Base-by-base conservation (phyloP, 2,329 filamentous ascomycete genomes). In the Exophiala sideris region DNA sequence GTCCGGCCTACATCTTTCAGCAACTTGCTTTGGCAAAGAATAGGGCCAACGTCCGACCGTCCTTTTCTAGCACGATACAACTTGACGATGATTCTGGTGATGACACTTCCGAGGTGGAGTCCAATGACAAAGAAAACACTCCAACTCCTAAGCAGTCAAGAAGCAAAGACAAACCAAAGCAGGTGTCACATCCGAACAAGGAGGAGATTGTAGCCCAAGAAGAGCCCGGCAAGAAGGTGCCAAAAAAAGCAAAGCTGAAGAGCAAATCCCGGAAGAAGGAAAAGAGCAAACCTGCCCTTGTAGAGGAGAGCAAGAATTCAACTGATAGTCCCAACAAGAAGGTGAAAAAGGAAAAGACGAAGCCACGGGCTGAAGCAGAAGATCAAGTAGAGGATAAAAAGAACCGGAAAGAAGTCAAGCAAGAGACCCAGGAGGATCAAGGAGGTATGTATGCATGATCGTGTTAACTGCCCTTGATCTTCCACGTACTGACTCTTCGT, bases 1-100 rank as follows among this genome's bases (percentile, higher is more conserved):
- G 50, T 32, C 56, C 56, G 5, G 45, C 38, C 20, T 49, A 52
- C 33, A 38, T 58, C 8, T 45, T 47, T 33, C 51, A 55, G 38
- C 54, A 50, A 29, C 16, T 60, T 69, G 71, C 65, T 62, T 59
- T 65, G n/a, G 9, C 48, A 4, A 51, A 36, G 4, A 50, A 39
- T 11, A 21, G 52, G 21, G 44, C 52, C 18, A 54, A 45, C 29
- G 35, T 39, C 8, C 48, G 16, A 11, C 52, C 45, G 11, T 42
- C 48, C 10, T 58, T 55, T 18, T 41, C 36, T 14, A 48, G 52
- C 36, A 42, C 36, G 18, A 12, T 55, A 4, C 29, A 42, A 10
- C 10, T 24, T 16, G 50, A 47, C n/a, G 42, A 41, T n/a, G 56
- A 50, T 7, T 36, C 29, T 41, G 46, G 42, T 20, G 34, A 45